phyloP scores from a whole-genome alignment of 1,284 basidiomycete genomes.

The Cryptococcus jaspeensis region DNA sequence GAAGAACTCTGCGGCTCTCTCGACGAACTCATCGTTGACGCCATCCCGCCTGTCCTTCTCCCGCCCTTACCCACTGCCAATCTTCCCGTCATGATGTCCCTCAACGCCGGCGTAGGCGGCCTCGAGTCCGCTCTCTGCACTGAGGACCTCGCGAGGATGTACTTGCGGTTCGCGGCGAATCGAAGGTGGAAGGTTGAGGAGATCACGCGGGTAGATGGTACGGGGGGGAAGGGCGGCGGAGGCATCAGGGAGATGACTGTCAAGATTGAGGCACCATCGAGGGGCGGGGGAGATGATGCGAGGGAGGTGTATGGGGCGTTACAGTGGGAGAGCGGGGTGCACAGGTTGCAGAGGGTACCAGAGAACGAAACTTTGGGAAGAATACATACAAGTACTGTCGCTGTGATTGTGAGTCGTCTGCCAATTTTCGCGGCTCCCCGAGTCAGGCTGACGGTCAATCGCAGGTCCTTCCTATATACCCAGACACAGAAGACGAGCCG shows the following conservation, averaged over 20 bases:
- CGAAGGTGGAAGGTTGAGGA: constrained; percentile 51
- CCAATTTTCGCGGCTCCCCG: no score
- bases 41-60: constrained; percentile 69
- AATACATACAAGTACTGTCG: constrained; percentile 89
- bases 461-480: constrained; percentile 72
- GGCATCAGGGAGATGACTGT: constrained; percentile 82
- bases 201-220: constrained; percentile 47
- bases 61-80: constrained; percentile 65
- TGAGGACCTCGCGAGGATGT: constrained; percentile 78
- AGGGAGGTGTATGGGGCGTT: constrained; percentile 72
- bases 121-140: constrained; percentile 84
- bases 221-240: constrained; percentile 58
- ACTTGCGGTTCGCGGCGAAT: constrained; percentile 65
- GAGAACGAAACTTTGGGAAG: constrained; percentile 82
- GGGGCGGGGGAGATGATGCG: constrained; percentile 59
- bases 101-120: constrained; percentile 92
- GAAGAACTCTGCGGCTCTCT: constrained; percentile 58
- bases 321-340: constrained; percentile 90
- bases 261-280: constrained; percentile 26
- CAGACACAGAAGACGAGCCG: constrained; percentile 59
- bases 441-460: background rate
- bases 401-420: constrained; percentile 66
- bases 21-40: constrained; percentile 55
- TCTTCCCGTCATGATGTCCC: constrained; percentile 78
- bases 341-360: constrained; percentile 92